Evolutionary conservation across 305 asterid genomes (phyloP).

Genomic region (Withania somnifera): DNA sequence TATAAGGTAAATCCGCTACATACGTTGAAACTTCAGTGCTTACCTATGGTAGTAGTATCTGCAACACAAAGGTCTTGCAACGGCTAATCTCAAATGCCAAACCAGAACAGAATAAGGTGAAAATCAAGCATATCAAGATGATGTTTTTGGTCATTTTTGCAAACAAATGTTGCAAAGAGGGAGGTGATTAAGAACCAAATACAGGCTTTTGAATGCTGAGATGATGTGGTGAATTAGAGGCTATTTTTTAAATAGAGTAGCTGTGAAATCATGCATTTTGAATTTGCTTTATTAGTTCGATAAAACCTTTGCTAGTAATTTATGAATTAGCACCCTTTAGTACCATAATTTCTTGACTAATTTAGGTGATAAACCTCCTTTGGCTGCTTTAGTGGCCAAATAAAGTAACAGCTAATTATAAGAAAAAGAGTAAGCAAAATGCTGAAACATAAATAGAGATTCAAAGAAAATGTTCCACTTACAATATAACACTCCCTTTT

Average conservation of each 20-base stretch:
- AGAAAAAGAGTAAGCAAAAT: neutral
- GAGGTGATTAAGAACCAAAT: no score
- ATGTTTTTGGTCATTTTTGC: neutral
- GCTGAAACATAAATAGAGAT: no score
- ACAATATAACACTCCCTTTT: no score
- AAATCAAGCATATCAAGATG: slow-evolving; percentile 1
- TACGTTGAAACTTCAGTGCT: neutral
- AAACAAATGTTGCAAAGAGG: neutral
- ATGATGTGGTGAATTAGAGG: neutral
- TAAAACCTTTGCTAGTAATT: neutral
- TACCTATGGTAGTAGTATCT: neutral
- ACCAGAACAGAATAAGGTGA: neutral
- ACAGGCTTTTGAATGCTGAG: neutral
- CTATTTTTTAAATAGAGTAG: neutral
- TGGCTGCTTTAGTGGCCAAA: neutral
- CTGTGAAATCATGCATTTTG: neutral
- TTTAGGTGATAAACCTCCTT: neutral
- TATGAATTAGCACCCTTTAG: neutral
- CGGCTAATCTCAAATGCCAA: slow-evolving; percentile 4
- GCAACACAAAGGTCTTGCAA: slow-evolving; percentile 13
- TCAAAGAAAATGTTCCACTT: no score
- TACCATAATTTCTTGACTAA: neutral
- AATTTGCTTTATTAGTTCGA: neutral
- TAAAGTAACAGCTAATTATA: neutral
- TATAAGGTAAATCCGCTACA: neutral